Evolutionary conservation across 106 monocot species (phyloP).

Genomic region (Ottelia alismoides): DNA sequence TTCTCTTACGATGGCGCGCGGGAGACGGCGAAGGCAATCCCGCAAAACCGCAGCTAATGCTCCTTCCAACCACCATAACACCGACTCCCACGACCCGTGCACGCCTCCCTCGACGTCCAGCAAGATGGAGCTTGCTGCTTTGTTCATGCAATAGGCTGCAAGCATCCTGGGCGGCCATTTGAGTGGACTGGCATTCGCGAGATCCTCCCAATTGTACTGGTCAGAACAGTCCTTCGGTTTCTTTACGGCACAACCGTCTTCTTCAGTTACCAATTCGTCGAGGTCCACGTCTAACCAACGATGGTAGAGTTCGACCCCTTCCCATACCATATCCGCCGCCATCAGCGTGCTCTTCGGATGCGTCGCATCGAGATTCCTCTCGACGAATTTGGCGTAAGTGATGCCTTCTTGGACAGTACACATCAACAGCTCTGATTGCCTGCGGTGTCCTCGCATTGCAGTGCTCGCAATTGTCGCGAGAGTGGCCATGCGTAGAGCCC

Average conservation of each 20-base stretch:
- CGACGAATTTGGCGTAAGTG: constrained; percentile 2
- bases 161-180: background rate
- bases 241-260: background rate
- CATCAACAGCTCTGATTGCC: background rate
- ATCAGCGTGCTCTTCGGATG: background rate
- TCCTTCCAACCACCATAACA: background rate
- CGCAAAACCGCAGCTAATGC: background rate
- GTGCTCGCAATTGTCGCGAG: background rate
- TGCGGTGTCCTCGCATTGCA: background rate
- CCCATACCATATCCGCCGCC: constrained; percentile 11
- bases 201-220: background rate
- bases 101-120: background rate
- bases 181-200: background rate
- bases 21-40: constrained; percentile 4
- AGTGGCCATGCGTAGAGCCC: background rate
- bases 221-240: background rate
- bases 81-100: background rate
- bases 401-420: background rate
- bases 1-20: background rate
- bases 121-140: background rate
- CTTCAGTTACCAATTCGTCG: background rate
- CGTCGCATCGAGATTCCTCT: background rate
- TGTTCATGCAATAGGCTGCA: constrained; percentile 2
- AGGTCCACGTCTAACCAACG: constrained; percentile 1
- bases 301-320: constrained; percentile 1